These are phyloP conservation scores for Apocynum venetum DNA, from an alignment of 257 asterid species.

Conservation along the genomic window DNA sequence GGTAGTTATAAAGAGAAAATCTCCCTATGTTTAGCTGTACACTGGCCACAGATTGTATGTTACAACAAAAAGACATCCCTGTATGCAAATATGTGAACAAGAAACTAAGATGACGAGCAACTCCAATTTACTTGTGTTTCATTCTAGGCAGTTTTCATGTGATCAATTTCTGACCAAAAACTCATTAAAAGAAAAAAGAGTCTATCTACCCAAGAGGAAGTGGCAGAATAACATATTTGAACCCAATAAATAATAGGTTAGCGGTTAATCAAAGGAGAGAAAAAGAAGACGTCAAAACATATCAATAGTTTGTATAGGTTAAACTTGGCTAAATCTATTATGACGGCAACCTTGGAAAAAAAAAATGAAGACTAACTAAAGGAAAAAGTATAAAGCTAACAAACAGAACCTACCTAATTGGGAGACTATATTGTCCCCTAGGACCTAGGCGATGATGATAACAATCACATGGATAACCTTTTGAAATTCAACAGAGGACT, in stretches of 20 bases:
- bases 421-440: background rate
- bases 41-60: no score
- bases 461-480: constrained; percentile 14
- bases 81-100: no score
- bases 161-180: background rate
- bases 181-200: background rate
- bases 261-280: background rate
- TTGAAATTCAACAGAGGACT: background rate
- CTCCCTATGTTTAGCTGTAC: no score
- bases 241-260: background rate
- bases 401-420: background rate
- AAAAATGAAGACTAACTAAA: background rate
- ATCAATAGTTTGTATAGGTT: background rate
- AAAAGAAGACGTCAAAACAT: background rate
- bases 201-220: background rate
- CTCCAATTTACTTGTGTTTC: no score
- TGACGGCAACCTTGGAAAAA: background rate
- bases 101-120: no score
- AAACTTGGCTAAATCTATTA: background rate
- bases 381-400: background rate
- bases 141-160: background rate
- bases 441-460: constrained; percentile 15
- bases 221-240: background rate
- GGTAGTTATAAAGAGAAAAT: no score
- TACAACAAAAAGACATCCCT: no score